Conservation (phyloP, 2,329 filamentous ascomycete species). For the Penicillium sp. region DNA sequence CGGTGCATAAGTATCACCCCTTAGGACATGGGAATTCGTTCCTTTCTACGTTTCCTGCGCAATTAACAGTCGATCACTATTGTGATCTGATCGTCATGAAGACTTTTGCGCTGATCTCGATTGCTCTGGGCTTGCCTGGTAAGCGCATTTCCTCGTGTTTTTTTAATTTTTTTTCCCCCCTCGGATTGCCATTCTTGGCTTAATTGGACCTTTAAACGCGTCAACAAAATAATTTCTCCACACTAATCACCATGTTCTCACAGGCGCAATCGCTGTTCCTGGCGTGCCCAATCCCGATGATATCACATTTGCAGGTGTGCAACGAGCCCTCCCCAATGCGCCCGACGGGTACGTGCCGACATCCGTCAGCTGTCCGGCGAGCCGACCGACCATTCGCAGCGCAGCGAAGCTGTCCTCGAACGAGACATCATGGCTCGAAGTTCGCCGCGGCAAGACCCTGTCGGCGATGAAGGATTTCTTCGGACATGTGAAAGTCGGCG, state of each 20-base stretch:
- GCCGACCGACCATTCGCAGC: constrained; percentile 64
- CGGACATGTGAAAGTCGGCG: constrained; percentile 66
- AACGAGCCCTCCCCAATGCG: constrained; percentile 53
- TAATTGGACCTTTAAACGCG: not conserved
- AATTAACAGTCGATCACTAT: not conserved
- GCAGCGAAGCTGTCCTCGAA: constrained; percentile 63
- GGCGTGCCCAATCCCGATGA: constrained; percentile 7
- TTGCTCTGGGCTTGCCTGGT: constrained; percentile 20
- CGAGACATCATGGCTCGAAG: constrained; percentile 72
- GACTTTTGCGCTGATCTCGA: constrained; percentile 10
- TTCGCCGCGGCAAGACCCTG: constrained; percentile 69
- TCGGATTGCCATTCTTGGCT: not conserved
- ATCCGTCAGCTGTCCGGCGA: constrained; percentile 64
- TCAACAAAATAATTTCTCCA: not conserved
- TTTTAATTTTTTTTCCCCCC: not conserved
- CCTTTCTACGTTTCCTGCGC: not conserved
- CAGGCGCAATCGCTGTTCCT: constrained; percentile 21
- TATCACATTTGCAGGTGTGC: constrained; percentile 10
- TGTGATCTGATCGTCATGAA: constrained; percentile 15
- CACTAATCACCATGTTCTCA: not conserved
- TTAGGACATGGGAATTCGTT: constrained; percentile 3
- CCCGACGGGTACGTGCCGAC: constrained; percentile 71
- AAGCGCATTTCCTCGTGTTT: constrained; percentile 4
- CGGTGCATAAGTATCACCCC: constrained; percentile 20
- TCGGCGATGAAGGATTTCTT: constrained; percentile 72